These are phyloP conservation scores for Trichosanthes cucumerina DNA, from an alignment of 306 rosid genomes.

Conservation along the genomic window DNA sequence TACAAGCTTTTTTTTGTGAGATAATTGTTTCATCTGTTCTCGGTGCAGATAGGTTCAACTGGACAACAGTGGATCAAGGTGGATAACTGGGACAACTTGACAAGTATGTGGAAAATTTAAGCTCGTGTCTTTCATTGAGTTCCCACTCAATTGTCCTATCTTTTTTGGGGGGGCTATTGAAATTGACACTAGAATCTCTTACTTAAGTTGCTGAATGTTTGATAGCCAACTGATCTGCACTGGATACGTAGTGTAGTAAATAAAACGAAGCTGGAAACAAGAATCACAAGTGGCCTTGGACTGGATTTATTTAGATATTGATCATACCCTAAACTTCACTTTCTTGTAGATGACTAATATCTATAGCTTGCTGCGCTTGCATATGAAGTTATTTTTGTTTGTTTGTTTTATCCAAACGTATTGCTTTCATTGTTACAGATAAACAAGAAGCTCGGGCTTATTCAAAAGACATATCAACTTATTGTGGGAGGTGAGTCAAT, in stretches of 20 bases:
- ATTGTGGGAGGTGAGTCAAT: slow-evolving; percentile 68
- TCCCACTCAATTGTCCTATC: background rate
- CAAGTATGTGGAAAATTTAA: slow-evolving; percentile 31
- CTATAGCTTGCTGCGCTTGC: background rate
- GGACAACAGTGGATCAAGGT: slow-evolving; percentile 64
- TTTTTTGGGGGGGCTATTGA: background rate
- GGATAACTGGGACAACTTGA: slow-evolving; percentile 58
- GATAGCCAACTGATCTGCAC: background rate
- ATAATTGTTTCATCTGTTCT: slow-evolving; percentile 9
- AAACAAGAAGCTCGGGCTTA: slow-evolving; percentile 84
- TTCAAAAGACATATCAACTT: slow-evolving; percentile 76
- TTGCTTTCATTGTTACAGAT: slow-evolving; percentile 29
- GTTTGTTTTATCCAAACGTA: background rate
- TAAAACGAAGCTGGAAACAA: background rate
- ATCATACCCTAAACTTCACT: background rate
- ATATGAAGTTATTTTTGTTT: background rate
- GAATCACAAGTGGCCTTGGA: background rate
- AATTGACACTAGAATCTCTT: background rate
- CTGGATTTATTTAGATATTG: background rate
- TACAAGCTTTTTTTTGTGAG: background rate
- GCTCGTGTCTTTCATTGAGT: background rate
- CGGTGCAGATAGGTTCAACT: slow-evolving; percentile 42
- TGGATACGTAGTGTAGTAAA: background rate
- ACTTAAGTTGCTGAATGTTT: background rate
- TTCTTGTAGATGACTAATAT: background rate